Base-by-base conservation (phyloP, 495 filamentous ascomycete species). In the Penicillium fimorum region DNA sequence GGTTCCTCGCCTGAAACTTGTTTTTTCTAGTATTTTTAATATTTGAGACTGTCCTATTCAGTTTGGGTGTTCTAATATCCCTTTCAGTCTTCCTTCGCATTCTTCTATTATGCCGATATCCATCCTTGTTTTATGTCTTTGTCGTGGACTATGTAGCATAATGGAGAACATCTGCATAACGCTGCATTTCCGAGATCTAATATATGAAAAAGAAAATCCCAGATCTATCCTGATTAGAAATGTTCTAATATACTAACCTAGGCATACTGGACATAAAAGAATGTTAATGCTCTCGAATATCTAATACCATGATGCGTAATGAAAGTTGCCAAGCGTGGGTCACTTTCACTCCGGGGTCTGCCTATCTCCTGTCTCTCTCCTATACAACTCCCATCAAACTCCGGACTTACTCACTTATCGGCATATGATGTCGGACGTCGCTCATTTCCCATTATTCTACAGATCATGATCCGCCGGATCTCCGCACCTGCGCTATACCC, bases 401-500 rank as follows among this genome's bases (percentile, higher is more conserved):
- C 37, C 40, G 41, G 20, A 54, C 40, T 35, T 35, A 35, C 60
- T 22, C 53, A 9, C 47, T 55, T 44, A 47, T 56, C 50, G 42
- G 30, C 55, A 41, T 50, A 50, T 63, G 61, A 73, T 76, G 73
- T 66, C 55, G 63, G 60, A 56, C 58, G 62, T 58, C 62, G 45
- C 58, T 75, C 68, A 41, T 72, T 73, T 67, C 47, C 53, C 65
- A 43, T 61, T 41, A 13, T 40, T 42, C 13, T 50, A 33, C 65
- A 76, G 72, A 77, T 71, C 74, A 79, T 79, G 76, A 79, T 71
- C 66, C 65, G 65, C 62, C 63, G 61, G 67, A 65, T 59, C 65
- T 45, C 65, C 56, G 41, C 58, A 59, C 65, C 61, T 59, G 62
- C 64, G 35, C 59, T 62, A 59, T 66, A 69, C 56, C 59, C 56